Evolutionary conservation across 2,329 filamentous ascomycete species (phyloP), one percentile per base, ranked within the genome.

Genomic region (Clathrospora elynae): DNA sequence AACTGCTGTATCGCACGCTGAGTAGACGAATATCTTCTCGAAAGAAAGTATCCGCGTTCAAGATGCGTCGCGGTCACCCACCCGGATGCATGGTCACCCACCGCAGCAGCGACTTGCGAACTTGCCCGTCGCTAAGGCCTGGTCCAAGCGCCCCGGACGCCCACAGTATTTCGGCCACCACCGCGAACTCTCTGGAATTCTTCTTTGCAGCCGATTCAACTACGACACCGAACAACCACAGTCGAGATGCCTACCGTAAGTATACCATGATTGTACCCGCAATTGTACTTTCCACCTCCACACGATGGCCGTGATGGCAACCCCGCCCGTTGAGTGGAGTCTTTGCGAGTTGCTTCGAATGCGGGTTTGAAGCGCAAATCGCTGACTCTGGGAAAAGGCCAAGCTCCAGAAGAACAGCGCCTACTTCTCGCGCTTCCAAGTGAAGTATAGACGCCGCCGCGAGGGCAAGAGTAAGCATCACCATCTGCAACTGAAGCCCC

Each of bases 371-470:
- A 96, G 91, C 90, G 91, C 84, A 85, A 96, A 96, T 96, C 96
- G 92, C 92, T 96, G 91, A 96, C 90, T 96, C 88, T 85, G 81
- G 79, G 76, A 76, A 64, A 73, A 96, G 90, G 84, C 88, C 83
- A 97, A 97, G 85, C 78, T 86, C 75, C 83, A 93, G 75, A 97
- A 97, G 88, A 96, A 87, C 84, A 90, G 87, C 78, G 88, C 93
- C 75, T 99, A 97, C 90, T 96, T 88, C 85, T 96, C 90, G 90
- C 90, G 93, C 79, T 99, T 88, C 85, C 93, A 99, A 84, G 96
- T 93, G 75, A 99, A 99, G 87, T 99, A 96, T 88, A 93, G 90
- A 84, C 91, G 93, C 76, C 87, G 93, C 78, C 85, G 89, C 66
- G 74, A 87, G 72, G 93, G 93, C 75, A 99, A 99, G 88, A 99